These are phyloP conservation scores for Colletotrichum chrysophilum DNA, from an alignment of 2,329 filamentous ascomycete species.

Conservation along the genomic window DNA sequence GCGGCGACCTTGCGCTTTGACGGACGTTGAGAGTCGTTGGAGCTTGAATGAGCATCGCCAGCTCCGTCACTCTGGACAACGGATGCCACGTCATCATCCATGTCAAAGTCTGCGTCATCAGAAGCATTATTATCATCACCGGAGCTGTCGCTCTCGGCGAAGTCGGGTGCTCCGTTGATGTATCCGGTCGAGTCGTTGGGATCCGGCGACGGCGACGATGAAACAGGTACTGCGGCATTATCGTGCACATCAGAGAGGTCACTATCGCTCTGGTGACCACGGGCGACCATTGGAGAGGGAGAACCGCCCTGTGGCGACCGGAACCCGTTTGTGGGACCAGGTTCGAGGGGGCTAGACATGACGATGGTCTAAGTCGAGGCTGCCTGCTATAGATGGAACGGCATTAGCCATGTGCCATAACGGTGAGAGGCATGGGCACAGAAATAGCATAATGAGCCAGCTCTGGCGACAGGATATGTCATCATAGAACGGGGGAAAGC, in stretches of 20 bases:
- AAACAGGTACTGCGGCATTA: conserved; percentile 53
- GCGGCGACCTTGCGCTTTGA: conserved; percentile 74
- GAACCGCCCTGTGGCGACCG: conserved; percentile 59
- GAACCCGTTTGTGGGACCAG: conserved; percentile 71
- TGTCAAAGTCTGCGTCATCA: conserved; percentile 79
- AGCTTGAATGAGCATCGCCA: conserved; percentile 67
- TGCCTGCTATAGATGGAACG: conserved; percentile 47
- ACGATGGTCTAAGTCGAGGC: conserved; percentile 66
- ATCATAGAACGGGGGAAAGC: conserved; percentile 46
- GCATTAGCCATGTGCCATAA: conserved; percentile 37
- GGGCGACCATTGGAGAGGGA: conserved; percentile 41
- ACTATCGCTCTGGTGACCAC: conserved; percentile 68
- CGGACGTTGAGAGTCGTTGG: conserved; percentile 71
- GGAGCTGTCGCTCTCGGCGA: conserved; percentile 52
- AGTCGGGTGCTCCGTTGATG: conserved; percentile 41
- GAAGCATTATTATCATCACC: conserved; percentile 59
- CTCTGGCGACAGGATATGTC: conserved; percentile 32
- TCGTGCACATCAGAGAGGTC: conserved; percentile 77
- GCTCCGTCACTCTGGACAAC: conserved; percentile 50
- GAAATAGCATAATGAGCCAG: conserved; percentile 50
- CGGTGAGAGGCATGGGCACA: neutral
- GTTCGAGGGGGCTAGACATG: conserved; percentile 68
- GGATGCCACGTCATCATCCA: conserved; percentile 56
- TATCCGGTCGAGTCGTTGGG: conserved; percentile 46
- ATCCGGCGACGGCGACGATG: conserved; percentile 47